Evolutionary conservation across 306 rosid genomes (phyloP).

Genomic region (Dicorynia guianensis): DNA sequence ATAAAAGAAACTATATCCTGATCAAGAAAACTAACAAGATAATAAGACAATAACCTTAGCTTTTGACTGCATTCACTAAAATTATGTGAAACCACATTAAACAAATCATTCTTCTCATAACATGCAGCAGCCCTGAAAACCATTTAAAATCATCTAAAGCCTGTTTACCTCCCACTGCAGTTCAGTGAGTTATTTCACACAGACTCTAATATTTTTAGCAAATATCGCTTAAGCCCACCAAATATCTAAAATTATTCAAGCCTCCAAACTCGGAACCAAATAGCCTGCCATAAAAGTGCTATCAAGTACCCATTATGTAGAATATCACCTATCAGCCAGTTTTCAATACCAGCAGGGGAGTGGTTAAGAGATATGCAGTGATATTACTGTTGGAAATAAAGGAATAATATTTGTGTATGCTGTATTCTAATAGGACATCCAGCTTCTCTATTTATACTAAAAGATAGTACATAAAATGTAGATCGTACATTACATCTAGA

Average conservation of each 20-base stretch:
- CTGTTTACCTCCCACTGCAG: background rate
- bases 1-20: constrained; percentile 31
- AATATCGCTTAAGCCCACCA: constrained; percentile 24
- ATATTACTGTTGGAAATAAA: too few relatives aligned
- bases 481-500: too few relatives aligned
- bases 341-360: background rate
- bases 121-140: constrained; percentile 5
- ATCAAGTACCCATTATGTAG: background rate
- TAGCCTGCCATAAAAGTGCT: constrained; percentile 11
- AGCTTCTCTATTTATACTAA: too few relatives aligned
- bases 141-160: constrained; percentile 11
- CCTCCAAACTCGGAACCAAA: constrained; percentile 19
- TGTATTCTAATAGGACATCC: too few relatives aligned
- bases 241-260: constrained; percentile 6
- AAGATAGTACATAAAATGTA: too few relatives aligned
- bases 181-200: constrained; percentile 3
- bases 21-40: constrained; percentile 35
- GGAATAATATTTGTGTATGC: too few relatives aligned
- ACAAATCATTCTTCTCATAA: constrained; percentile 18
- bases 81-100: constrained; percentile 12
- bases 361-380: background rate
- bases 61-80: constrained; percentile 16
- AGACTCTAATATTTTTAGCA: constrained; percentile 7
- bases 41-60: constrained; percentile 2
- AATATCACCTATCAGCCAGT: background rate